Evolutionary conservation across 2,329 filamentous ascomycete species (phyloP).

Genomic region (Tolypocladium ovalisporum): DNA sequence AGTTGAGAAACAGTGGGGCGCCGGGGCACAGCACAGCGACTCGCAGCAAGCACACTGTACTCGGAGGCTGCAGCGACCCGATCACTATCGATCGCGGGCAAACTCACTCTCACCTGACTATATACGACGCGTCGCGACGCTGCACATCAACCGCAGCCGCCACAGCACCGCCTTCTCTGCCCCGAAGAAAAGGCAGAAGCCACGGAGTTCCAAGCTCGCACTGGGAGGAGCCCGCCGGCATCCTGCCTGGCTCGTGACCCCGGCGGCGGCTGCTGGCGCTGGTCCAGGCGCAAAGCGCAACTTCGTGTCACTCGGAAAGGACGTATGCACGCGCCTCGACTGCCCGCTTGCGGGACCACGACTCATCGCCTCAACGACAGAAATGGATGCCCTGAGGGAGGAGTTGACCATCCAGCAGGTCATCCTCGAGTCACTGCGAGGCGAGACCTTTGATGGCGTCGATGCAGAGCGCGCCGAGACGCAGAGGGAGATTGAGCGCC

Average conservation of each 20-base stretch:
- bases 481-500: constrained; percentile 13
- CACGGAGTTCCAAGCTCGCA: background rate
- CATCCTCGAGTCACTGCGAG: constrained; percentile 29
- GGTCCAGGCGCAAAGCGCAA: background rate
- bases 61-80: no score
- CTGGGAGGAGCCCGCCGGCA: background rate
- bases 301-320: background rate
- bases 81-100: background rate
- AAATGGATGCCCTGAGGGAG: constrained; percentile 20
- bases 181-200: background rate
- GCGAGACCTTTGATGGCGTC: constrained; percentile 13
- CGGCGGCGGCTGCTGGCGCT: background rate
- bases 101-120: no score
- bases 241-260: background rate
- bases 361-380: constrained; percentile 6
- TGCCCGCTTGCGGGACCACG: constrained; percentile 5
- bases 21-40: background rate
- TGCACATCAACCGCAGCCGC: background rate
- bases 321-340: constrained; percentile 2
- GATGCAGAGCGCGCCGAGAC: constrained; percentile 18
- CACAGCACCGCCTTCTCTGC: background rate
- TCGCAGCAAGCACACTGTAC: background rate
- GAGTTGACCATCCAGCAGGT: constrained; percentile 31
- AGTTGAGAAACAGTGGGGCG: background rate
- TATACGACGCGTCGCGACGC: background rate